These are phyloP conservation scores for Beauveria rudraprayagi DNA, from an alignment of 2,329 filamentous ascomycete genomes.

Conservation along the genomic window DNA sequence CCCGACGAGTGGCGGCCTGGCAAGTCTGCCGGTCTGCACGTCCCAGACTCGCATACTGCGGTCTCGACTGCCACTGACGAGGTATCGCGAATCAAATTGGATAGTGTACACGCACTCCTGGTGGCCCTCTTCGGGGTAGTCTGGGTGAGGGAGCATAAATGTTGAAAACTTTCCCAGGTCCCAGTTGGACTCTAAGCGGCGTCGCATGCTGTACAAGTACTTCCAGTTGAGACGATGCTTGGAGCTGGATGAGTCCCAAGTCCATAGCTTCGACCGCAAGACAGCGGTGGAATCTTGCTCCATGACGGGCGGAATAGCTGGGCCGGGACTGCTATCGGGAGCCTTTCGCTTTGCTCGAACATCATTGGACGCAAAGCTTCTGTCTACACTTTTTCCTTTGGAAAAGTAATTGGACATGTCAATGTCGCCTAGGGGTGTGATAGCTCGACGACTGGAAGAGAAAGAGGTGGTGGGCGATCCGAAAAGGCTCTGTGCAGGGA, in stretches of 20 bases:
- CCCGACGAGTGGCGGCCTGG: conserved; percentile 62
- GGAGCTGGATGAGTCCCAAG: conserved; percentile 39
- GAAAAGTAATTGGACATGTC: conserved; percentile 21
- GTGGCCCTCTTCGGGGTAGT: conserved; percentile 73
- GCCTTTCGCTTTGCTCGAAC: conserved; percentile 29
- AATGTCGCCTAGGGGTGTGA: conserved; percentile 22
- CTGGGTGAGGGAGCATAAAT: conserved; percentile 84
- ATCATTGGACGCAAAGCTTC: conserved; percentile 22
- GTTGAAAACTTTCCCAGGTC: conserved; percentile 71
- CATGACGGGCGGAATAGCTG: conserved; percentile 23
- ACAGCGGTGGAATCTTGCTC: conserved; percentile 25
- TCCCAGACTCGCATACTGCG: conserved; percentile 86
- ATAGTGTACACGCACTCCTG: conserved; percentile 91
- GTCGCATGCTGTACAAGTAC: conserved; percentile 82
- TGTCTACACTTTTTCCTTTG: conserved; percentile 24
- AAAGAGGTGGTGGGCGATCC: conserved; percentile 26
- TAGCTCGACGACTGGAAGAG: conserved; percentile 19
- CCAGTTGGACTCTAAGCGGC: conserved; percentile 85
- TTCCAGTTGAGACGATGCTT: conserved; percentile 77
- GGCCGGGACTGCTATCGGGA: conserved; percentile 25
- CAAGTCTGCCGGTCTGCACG: conserved; percentile 70
- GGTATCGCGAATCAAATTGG: conserved; percentile 75
- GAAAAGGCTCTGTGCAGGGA: conserved; percentile 24
- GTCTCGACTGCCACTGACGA: conserved; percentile 92
- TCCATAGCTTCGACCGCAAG: conserved; percentile 40